Base-by-base conservation (phyloP, 208 protist genomes). In the Wallacemonas sp. region DNA sequence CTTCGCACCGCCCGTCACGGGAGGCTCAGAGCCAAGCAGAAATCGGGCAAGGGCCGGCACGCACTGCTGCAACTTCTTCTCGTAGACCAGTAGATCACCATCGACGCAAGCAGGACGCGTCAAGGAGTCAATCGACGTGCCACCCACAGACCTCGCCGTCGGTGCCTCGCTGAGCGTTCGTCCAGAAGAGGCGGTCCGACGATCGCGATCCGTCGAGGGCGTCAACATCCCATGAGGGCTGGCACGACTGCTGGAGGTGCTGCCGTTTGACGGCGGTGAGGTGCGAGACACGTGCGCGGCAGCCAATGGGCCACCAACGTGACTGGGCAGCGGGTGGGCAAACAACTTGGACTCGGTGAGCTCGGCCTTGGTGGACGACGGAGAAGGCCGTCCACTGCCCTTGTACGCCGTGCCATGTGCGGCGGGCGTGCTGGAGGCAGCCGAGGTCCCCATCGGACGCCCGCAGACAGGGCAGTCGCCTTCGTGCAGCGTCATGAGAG, bases 381-480 rank as follows among this genome's bases (percentile, higher is more conserved):
- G 7, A 41, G 14, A 14, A 41, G 36, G 7, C 54, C 18, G 18
- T 59, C 55, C n/a, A n/a, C n/a, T n/a, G n/a, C n/a, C n/a, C n/a
- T n/a, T n/a, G n/a, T n/a, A n/a, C n/a, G n/a, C n/a, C n/a, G n/a
- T n/a, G n/a, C n/a, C n/a, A n/a, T n/a, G n/a, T n/a, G n/a, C n/a
- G n/a, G n/a, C n/a, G n/a, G n/a, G n/a, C n/a, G n/a, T n/a, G n/a
- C n/a, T n/a, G n/a, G n/a, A n/a, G n/a, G n/a, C n/a, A 4, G 31
- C 12, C 1, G 18, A 23, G 8, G 25, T 42, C 1, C 41, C 59
- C 3, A 49, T 36, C 18, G 2, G 23, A 11, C 26, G 39, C 28
- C 87, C 88, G 54, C 89, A 95, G 33, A 95, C 84, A 10, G 81
- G 81, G 61, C 89, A 95, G 38, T 79, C 73, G 2, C 70, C 62